phyloP scores from a whole-genome alignment of 2,329 filamentous ascomycete species.

The Ceratocystis cacaofunesta region DNA sequence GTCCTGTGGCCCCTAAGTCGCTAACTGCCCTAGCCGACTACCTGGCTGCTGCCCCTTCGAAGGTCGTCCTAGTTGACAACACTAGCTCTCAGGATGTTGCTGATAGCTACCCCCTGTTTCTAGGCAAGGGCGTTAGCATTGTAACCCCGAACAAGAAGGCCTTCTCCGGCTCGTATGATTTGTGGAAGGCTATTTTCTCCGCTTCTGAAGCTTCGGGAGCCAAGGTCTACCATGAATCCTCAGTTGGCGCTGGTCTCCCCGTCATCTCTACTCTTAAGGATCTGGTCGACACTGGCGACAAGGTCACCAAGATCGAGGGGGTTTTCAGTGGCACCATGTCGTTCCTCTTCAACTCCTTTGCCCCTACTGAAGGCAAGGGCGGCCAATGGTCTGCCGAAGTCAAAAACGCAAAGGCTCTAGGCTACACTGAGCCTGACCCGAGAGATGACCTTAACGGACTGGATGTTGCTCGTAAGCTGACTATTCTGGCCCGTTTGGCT shows the following conservation, averaged over 20 bases:
- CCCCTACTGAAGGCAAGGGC: slow-evolving; percentile 57
- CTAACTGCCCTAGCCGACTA: slow-evolving; percentile 61
- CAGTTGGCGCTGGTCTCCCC: slow-evolving; percentile 82
- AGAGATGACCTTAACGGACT: slow-evolving; percentile 76
- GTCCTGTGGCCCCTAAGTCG: slow-evolving; percentile 48
- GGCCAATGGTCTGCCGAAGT: slow-evolving; percentile 87
- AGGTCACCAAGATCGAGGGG: slow-evolving; percentile 83
- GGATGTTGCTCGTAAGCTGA: slow-evolving; percentile 89
- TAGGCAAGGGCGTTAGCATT: slow-evolving; percentile 71
- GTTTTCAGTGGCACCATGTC: slow-evolving; percentile 97
- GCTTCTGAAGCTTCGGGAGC: slow-evolving; percentile 56
- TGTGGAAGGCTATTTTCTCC: slow-evolving; percentile 79
- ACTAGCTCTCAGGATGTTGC: slow-evolving; percentile 83
- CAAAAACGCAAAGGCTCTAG: slow-evolving; percentile 76
- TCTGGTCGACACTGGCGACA: slow-evolving; percentile 83
- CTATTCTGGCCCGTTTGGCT: slow-evolving; percentile 75
- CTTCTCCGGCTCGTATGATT: slow-evolving; percentile 64
- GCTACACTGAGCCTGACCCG: slow-evolving; percentile 83
- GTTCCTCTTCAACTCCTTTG: slow-evolving; percentile 96
- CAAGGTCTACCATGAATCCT: slow-evolving; percentile 88
- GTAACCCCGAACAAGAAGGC: slow-evolving; percentile 98
- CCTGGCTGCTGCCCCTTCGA: slow-evolving; percentile 61
- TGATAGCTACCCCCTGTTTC: slow-evolving; percentile 63
- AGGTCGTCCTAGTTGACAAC: slow-evolving; percentile 82
- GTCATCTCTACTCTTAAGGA: slow-evolving; percentile 89